Evolutionary conservation across 2,329 filamentous ascomycete genomes (phyloP).

Genomic region (Exophiala sp.): DNA sequence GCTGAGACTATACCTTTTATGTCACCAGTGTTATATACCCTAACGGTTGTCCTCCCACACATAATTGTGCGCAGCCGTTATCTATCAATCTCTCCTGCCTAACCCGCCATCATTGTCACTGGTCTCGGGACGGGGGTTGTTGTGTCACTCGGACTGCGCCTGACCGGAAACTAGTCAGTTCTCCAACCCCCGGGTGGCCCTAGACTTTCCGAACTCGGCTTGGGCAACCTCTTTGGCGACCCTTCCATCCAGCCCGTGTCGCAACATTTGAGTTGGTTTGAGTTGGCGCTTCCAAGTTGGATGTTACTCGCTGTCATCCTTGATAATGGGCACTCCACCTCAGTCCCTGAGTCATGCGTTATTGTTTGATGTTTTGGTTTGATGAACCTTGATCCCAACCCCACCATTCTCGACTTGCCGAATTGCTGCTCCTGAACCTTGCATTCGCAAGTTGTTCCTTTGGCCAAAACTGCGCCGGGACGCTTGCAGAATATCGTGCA

Average conservation of each 20-base stretch:
- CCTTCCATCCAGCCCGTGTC: slow-evolving; percentile 8
- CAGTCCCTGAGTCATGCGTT: slow-evolving; percentile 18
- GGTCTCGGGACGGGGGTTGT: not conserved
- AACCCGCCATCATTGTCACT: slow-evolving; percentile 3
- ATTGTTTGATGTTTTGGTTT: slow-evolving; percentile 4
- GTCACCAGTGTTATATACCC: slow-evolving; percentile 16
- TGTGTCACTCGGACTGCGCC: slow-evolving; percentile 12
- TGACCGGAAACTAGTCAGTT: slow-evolving; percentile 9
- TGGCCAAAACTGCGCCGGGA: slow-evolving; percentile 13
- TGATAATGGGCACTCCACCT: slow-evolving; percentile 16
- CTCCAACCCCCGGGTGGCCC: slow-evolving; percentile 10
- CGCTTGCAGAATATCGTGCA: slow-evolving; percentile 8
- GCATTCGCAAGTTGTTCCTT: slow-evolving; percentile 4
- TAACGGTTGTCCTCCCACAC: not conserved
- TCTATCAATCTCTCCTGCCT: slow-evolving; percentile 17
- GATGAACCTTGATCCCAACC: slow-evolving; percentile 19
- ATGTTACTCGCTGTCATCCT: slow-evolving; percentile 18
- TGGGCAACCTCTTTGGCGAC: slow-evolving; percentile 16
- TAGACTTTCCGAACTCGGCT: slow-evolving; percentile 20
- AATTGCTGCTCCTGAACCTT: slow-evolving; percentile 5
- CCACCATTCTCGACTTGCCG: slow-evolving; percentile 8
- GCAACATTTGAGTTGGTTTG: slow-evolving; percentile 11
- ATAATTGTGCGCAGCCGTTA: slow-evolving; percentile 16
- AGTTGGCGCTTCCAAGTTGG: slow-evolving; percentile 26
- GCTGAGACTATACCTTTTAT: slow-evolving; percentile 19